Base-by-base conservation (phyloP, 768 basidiomycete genomes). In the Tulasnella sp. region DNA sequence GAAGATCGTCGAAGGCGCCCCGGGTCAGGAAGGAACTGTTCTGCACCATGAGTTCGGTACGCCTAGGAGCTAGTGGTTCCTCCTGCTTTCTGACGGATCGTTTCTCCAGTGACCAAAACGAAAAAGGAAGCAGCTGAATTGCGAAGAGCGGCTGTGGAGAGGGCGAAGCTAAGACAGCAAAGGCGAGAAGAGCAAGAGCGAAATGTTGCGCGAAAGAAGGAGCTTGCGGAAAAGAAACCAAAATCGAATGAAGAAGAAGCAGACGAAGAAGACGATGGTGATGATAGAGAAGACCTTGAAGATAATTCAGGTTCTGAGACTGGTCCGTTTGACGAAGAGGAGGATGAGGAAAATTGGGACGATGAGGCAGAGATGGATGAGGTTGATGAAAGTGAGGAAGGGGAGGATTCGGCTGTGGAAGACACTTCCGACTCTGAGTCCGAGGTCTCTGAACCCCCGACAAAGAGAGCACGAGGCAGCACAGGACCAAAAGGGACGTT, bases 1-100 rank as follows among this genome's bases (percentile, higher is more conserved):
- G 63, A 99, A 99, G 74, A 91, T 99, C 58, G 80, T 83, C 15
- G 94, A 97, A 68, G 94, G 96, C 21, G 73, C 87, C 15, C 92
- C 93, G 4, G 96, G 93, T 12, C 93, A 83, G 64, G 90, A 94
- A 69, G 90, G 96, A 5, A 80, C 78, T 61, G 89, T 97, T 1
- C 83, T 99, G 37, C 96, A 86, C 73, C 96, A 99, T 67, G 83
- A 88, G 70, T 86, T 96, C 64, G 85, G 94, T 91, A 64, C 63
- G 9, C 39, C 34, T 1, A 2, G 7, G 9, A 29, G 45, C 35
- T 27, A 49, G 2, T 41, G 14, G 39, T 8, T 7, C 29, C 54
- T 48, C n/a, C 37, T 15, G 27, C 3, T 43, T 36, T 49, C 60
- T 59, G 25, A 41, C 52, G 40, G 14, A 40, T 4, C 32, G 7